These are phyloP conservation scores for Penicillium samsonianum DNA, from an alignment of 495 filamentous ascomycete species.

Conservation along the genomic window DNA sequence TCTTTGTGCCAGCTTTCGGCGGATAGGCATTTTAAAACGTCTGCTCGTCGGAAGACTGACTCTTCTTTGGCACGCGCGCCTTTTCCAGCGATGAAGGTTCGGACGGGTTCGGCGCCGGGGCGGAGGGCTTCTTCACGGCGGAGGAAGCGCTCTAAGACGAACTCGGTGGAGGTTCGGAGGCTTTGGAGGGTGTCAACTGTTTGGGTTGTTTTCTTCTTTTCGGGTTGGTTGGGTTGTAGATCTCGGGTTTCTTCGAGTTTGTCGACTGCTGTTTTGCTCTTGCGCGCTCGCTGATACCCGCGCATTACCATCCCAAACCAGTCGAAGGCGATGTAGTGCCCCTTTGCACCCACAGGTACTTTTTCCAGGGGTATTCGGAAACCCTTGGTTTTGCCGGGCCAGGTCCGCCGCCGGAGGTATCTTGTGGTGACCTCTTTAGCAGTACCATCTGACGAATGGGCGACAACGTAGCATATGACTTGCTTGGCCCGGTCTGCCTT, in stretches of 20 bases:
- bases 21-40: conserved; percentile 84
- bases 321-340: conserved; percentile 71
- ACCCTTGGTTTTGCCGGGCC: conserved; percentile 91
- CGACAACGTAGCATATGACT: conserved; percentile 88
- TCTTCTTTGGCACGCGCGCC: conserved; percentile 70
- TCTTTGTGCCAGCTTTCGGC: conserved; percentile 98
- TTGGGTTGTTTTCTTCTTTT: conserved; percentile 67
- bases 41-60: conserved; percentile 75
- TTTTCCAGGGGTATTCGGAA: conserved; percentile 75
- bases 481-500: conserved; percentile 85
- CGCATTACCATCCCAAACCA: conserved; percentile 84
- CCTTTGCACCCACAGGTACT: conserved; percentile 73
- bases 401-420: conserved; percentile 80
- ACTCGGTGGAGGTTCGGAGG: conserved; percentile 83
- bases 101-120: conserved; percentile 67
- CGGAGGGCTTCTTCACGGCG: conserved; percentile 88
- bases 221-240: conserved; percentile 67
- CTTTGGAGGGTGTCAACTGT: conserved; percentile 80
- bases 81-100: conserved; percentile 69
- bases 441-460: conserved; percentile 78
- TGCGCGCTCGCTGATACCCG: conserved; percentile 63
- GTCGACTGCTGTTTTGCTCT: conserved; percentile 67
- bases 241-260: conserved; percentile 75
- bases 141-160: conserved; percentile 82
- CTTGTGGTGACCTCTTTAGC: conserved; percentile 95